Conservation (phyloP, 2,329 filamentous ascomycete species). For the Paecilomyces niveus region DNA sequence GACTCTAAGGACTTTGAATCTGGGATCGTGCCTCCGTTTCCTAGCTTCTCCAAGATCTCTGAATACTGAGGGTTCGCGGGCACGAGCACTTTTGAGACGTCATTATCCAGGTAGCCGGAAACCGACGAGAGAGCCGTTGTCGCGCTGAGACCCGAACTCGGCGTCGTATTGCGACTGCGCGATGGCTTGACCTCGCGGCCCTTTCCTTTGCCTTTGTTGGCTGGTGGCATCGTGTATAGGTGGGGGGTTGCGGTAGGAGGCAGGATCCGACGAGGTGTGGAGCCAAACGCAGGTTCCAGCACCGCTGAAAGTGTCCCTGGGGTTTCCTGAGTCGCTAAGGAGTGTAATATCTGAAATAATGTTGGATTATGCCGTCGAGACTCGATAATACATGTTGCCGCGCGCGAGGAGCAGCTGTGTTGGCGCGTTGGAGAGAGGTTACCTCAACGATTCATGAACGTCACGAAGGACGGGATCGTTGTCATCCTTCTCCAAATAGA, state of each 20-base stretch:
- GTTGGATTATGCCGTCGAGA: background rate
- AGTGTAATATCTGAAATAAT: background rate
- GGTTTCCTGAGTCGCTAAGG: background rate
- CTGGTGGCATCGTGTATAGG: conserved; percentile 33
- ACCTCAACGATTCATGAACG: background rate
- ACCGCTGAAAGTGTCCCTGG: background rate
- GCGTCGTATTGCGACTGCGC: conserved; percentile 58
- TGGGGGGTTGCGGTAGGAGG: background rate
- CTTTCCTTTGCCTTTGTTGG: conserved; percentile 47
- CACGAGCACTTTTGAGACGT: conserved; percentile 42
- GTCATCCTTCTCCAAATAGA: background rate
- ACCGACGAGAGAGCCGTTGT: conserved; percentile 26
- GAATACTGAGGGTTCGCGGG: conserved; percentile 47
- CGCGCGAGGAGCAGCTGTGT: background rate
- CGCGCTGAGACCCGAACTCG: conserved; percentile 47
- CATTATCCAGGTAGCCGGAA: conserved; percentile 51
- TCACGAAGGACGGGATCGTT: background rate
- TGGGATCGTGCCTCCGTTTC: conserved; percentile 40
- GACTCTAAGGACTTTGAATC: conserved; percentile 42
- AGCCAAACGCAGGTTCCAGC: background rate
- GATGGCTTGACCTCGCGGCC: conserved; percentile 47
- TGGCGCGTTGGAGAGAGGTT: background rate
- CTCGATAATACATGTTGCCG: background rate
- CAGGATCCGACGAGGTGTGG: background rate
- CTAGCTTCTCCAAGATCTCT: conserved; percentile 51